These are phyloP conservation scores for Cochlearia excelsa DNA, from an alignment of 345 rosid species.

Conservation along the genomic window DNA sequence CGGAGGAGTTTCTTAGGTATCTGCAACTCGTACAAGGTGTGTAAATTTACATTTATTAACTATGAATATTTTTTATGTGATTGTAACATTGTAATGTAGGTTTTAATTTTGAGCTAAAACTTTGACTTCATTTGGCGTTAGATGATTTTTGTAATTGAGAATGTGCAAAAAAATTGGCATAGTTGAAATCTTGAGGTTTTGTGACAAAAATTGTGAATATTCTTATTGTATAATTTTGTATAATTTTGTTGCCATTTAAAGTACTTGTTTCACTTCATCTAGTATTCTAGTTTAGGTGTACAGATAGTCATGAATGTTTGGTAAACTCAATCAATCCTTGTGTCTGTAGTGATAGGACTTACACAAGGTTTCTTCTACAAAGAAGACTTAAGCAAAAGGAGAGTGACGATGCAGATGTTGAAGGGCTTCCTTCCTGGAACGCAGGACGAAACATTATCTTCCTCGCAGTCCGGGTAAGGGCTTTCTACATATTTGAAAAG, in stretches of 20 bases:
- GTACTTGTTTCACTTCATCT: slow-evolving; percentile 6
- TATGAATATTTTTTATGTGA: background rate
- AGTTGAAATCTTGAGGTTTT: background rate
- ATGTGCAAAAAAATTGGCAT: background rate
- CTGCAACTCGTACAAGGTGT: slow-evolving; percentile 42
- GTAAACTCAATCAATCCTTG: slow-evolving; percentile 1
- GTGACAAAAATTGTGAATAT: background rate
- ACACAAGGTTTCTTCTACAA: slow-evolving; percentile 10
- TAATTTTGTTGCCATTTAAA: background rate
- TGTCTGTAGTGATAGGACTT: slow-evolving; percentile 24
- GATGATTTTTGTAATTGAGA: background rate
- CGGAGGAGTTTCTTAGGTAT: slow-evolving; percentile 36
- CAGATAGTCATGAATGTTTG: slow-evolving; percentile 2
- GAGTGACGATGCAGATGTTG: slow-evolving; percentile 48
- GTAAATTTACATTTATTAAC: background rate
- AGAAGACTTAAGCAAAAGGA: slow-evolving; percentile 19
- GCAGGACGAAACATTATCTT: slow-evolving; percentile 35
- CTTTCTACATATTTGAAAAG: slow-evolving; percentile 1
- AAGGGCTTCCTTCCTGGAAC: slow-evolving; percentile 50
- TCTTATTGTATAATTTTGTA: background rate
- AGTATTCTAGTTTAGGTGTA: slow-evolving; percentile 4
- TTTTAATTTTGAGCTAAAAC: background rate
- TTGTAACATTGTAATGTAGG: background rate
- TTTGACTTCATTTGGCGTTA: background rate
- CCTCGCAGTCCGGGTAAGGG: slow-evolving; percentile 43